Evolutionary conservation across 495 filamentous ascomycete genomes (phyloP), one percentile per base, ranked within the genome.

Genomic region (Podospora appendiculata): DNA sequence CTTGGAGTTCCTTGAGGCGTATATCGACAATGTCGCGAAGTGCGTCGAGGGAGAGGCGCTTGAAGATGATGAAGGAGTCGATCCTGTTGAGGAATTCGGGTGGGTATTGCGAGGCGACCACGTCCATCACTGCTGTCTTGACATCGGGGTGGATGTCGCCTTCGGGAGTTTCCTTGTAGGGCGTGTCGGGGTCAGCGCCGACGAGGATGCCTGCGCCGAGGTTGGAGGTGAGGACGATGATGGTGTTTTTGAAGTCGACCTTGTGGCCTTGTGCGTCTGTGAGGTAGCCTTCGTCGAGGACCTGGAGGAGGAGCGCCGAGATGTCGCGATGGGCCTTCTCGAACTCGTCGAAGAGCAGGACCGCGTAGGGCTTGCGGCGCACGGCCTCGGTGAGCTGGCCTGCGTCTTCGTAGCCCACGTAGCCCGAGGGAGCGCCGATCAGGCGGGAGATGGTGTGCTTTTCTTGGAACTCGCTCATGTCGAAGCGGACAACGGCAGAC

Each of bases 401-500:
- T 16, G 92, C 90, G 66, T 98, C 93, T 38, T 98, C 93, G 63
- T 98, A 98, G 8, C 93, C 93, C 17, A 98, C 84, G 68, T 96
- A 96, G 12, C 92, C 92, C 12, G 92, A 90, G 0, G 92, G 93
- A 14, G 86, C 84, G 34, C 93, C 93, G 62, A 98, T 96, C 33
- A 97, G 76, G 45, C 93, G 81, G 35, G 88, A 93, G 51, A 98
- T 84, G 1, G 92, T 97, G 65, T 97, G 92, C 65, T 95, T 96
- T 62, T 98, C 93, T 60, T 94, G 89, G 69, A 96, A 98, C 58
- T 98, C 93, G 66, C 82, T 88, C 92, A 96, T 98, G 68, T 98
- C 93, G 64, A 96, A 98, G 43, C 93, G 60, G 19, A 68, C 82
- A 32, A 98, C 91, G 6, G 93, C 91, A 41, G 78, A 79, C 59